Percentiles rank a stretch among this genome's conserved stretches.
phyloP scores from a whole-genome alignment of 2,329 filamentous ascomycete genomes.

The Nigrograna mackinnonii region DNA sequence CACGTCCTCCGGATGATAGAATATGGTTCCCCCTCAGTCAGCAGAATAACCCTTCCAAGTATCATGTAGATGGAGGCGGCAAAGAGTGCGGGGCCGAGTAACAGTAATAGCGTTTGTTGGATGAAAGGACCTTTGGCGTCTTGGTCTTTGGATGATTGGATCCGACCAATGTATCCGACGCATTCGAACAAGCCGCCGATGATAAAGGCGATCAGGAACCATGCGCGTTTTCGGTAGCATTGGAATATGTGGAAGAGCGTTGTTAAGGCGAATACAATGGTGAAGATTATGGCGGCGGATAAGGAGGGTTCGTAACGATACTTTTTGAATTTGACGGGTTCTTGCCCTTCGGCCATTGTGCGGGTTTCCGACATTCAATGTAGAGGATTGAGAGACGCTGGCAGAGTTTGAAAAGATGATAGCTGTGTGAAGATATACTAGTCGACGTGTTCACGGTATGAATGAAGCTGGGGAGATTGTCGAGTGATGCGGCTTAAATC shows the following conservation, averaged over 20 bases:
- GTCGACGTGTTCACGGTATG: too few species aligned
- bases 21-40: slow-evolving; percentile 41
- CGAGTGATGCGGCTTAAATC: too few species aligned
- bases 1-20: slow-evolving; percentile 42
- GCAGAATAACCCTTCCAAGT: slow-evolving; percentile 49
- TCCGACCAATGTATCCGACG: slow-evolving; percentile 3
- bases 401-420: too few species aligned
- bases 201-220: slow-evolving; percentile 57
- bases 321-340: slow-evolving; percentile 5
- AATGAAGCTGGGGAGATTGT: too few species aligned
- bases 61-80: slow-evolving; percentile 55
- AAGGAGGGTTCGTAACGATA: slow-evolving; percentile 48
- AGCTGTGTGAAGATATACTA: too few species aligned
- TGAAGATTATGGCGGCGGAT: slow-evolving; percentile 50
- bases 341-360: slow-evolving; percentile 1
- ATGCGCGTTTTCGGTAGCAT: slow-evolving; percentile 47
- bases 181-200: slow-evolving; percentile 50
- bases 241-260: slow-evolving; percentile 48
- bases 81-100: slow-evolving; percentile 51
- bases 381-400: too few species aligned
- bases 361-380: too few species aligned
- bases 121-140: not conserved
- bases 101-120: slow-evolving; percentile 40
- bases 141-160: slow-evolving; percentile 25
- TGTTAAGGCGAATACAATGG: slow-evolving; percentile 46